These are phyloP conservation scores for Nicotiana benthamiana DNA, from an alignment of 257 asterid species.

Conservation along the genomic window DNA sequence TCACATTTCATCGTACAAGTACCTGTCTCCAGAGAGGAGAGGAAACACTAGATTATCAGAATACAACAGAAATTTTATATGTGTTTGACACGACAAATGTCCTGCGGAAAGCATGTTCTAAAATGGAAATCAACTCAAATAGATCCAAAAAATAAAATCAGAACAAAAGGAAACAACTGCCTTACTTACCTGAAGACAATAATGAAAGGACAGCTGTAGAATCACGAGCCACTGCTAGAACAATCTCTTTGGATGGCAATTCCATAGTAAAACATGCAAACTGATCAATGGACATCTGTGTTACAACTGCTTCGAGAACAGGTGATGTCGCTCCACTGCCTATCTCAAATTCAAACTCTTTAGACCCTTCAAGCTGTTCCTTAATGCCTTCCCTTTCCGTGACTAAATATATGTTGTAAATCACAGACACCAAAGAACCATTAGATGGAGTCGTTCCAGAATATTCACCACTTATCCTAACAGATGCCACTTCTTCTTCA, in stretches of 20 bases:
- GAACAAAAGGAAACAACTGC: slow-evolving; percentile 1
- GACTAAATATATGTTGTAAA: slow-evolving; percentile 54
- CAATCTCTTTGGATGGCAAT: slow-evolving; percentile 53
- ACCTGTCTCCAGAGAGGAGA: slow-evolving; percentile 26
- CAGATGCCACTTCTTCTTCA: slow-evolving; percentile 20
- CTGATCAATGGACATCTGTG: slow-evolving; percentile 70
- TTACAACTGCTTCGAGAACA: slow-evolving; percentile 55
- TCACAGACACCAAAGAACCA: slow-evolving; percentile 63
- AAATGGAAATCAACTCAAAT: not conserved
- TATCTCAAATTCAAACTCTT: slow-evolving; percentile 84
- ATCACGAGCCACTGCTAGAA: slow-evolving; percentile 64
- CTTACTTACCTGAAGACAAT: slow-evolving; percentile 50
- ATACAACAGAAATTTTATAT: not conserved
- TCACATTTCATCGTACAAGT: slow-evolving; percentile 59
- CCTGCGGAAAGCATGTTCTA: not conserved
- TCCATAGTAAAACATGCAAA: slow-evolving; percentile 55
- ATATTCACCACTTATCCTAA: slow-evolving; percentile 32
- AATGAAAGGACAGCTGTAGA: slow-evolving; percentile 35
- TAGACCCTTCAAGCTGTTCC: slow-evolving; percentile 72
- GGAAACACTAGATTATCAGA: not conserved
- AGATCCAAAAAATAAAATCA: not conserved
- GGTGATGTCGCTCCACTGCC: slow-evolving; percentile 73
- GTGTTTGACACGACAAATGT: not conserved
- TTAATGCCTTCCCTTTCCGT: slow-evolving; percentile 35
- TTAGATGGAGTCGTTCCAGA: slow-evolving; percentile 46